These are phyloP conservation scores for Effrenium voratum DNA, from an alignment of 73 alveolate species.

Conservation along the genomic window DNA sequence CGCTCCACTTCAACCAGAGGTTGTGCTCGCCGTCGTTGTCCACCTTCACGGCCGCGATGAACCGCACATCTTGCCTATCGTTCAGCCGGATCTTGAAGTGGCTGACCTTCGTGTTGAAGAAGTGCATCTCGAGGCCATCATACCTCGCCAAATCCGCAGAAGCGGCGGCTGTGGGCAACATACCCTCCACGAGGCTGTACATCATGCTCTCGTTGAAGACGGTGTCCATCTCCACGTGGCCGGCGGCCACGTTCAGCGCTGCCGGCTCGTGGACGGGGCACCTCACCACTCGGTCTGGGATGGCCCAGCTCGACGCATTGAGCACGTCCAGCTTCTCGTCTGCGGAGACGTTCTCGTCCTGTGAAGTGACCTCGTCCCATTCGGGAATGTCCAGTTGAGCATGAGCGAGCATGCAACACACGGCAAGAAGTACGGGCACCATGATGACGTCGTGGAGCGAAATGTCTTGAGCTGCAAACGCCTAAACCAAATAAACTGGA, in stretches of 20 bases:
- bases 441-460: no score
- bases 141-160: slow-evolving; percentile 14
- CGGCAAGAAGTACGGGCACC: no score
- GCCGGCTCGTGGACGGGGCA: slow-evolving; percentile 53
- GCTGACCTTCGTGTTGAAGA: slow-evolving; percentile 44
- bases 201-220: slow-evolving; percentile 19
- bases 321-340: slow-evolving; percentile 16
- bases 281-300: slow-evolving; percentile 34
- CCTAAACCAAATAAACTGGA: no score
- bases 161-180: slow-evolving; percentile 32
- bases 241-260: background rate
- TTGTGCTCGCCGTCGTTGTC: slow-evolving; percentile 53
- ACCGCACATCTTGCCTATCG: slow-evolving; percentile 53
- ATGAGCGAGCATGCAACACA: no score
- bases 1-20: slow-evolving; percentile 86
- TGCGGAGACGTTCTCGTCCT: slow-evolving; percentile 23
- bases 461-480: no score
- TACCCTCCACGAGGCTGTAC: slow-evolving; percentile 72
- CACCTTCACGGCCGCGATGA: slow-evolving; percentile 74
- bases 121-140: slow-evolving; percentile 66
- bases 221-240: slow-evolving; percentile 39
- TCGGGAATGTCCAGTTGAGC: background rate
- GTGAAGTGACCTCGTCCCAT: slow-evolving; percentile 38
- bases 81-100: slow-evolving; percentile 83
- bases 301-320: slow-evolving; percentile 17